Evolutionary conservation across 1,284 basidiomycete genomes (phyloP), one percentile per base, ranked within the genome.

Genomic region (Coniferiporia weirii): DNA sequence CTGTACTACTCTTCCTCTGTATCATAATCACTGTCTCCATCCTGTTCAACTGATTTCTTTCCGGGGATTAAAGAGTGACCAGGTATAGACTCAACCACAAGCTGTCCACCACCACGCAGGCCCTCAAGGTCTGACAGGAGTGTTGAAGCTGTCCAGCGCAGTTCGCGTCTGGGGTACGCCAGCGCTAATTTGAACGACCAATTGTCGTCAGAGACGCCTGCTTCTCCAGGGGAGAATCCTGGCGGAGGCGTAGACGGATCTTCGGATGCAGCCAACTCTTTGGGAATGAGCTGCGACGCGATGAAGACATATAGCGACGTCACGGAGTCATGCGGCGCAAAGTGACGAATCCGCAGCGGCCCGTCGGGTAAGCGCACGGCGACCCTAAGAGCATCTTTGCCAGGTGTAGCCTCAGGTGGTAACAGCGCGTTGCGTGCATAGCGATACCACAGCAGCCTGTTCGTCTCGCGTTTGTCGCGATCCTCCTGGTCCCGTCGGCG

Each of bases 131-230:
- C 78, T 1, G 70, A 74, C 6, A 92, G 71, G 48, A 66, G 71
- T 50, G 67, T 66, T n/a, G 66, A 71, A 0, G 71, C 54, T 22
- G 67, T 65, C 81, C 82, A 89, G 6, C 73, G 75, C 52, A 92
- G 78, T 69, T 85, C 83, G 52, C 75, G 73, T 54, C 89, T 75
- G 3, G 91, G 91, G 65, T 89, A 93, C 13, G 87, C 78, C 3
- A 79, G 76, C 20, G 81, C 81, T 43, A 93, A 74, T 59, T 75
- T 78, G 76, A 93, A 93, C 1, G 81, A 83, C 84, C 87, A 91
- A 78, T 84, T 89, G 48, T 75, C 72, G 19, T 76, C 66, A 35
- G 79, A 75, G 34, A 83, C 68, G 4, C 69, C 76, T 15, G 66
- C 66, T 64, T 82, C 74, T 12, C 75, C 71, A 0, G 64, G 32